These are phyloP conservation scores for Capsella rubella DNA, from an alignment of 441 rosid genomes.

Conservation along the genomic window DNA sequence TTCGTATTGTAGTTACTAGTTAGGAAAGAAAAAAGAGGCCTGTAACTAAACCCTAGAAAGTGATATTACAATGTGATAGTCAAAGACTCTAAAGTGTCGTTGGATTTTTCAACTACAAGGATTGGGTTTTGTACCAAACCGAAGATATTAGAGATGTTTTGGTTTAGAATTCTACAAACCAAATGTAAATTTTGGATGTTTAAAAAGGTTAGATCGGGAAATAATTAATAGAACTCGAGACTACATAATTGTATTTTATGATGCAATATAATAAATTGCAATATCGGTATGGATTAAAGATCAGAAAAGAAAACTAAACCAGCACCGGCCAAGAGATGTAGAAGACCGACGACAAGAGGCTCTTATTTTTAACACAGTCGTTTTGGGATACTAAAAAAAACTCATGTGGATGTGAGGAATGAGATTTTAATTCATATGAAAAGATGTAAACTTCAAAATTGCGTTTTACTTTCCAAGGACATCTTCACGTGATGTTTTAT, in stretches of 20 bases:
- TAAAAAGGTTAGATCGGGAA: background rate
- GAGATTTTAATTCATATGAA: background rate
- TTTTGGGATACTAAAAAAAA: conserved; percentile 43
- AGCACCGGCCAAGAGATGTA: conserved; percentile 41
- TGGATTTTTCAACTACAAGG: conserved; percentile 15
- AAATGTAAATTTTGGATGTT: too few relatives aligned
- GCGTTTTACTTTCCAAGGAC: conserved; percentile 39
- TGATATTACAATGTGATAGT: conserved; percentile 29
- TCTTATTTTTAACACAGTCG: conserved; percentile 39
- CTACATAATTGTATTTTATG: background rate
- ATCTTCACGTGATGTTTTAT: conserved; percentile 37
- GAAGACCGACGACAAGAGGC: conserved; percentile 38
- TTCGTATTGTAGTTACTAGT: conserved; percentile 17
- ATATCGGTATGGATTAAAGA: conserved; percentile 1
- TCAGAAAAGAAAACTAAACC: conserved; percentile 18
- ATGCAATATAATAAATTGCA: background rate
- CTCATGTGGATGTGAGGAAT: conserved; percentile 41
- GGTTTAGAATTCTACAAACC: background rate
- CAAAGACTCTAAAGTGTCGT: conserved; percentile 13
- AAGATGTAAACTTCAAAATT: conserved; percentile 27
- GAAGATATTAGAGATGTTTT: conserved; percentile 10
- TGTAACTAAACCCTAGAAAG: conserved; percentile 39
- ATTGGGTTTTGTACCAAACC: conserved; percentile 32
- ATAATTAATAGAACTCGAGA: background rate
- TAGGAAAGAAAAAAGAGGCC: too few relatives aligned